Percentiles rank a stretch among this genome's conserved stretches.
These are phyloP conservation scores for Aspergillus thermomutatus DNA, from an alignment of 2,329 filamentous ascomycete genomes.

Conservation along the genomic window DNA sequence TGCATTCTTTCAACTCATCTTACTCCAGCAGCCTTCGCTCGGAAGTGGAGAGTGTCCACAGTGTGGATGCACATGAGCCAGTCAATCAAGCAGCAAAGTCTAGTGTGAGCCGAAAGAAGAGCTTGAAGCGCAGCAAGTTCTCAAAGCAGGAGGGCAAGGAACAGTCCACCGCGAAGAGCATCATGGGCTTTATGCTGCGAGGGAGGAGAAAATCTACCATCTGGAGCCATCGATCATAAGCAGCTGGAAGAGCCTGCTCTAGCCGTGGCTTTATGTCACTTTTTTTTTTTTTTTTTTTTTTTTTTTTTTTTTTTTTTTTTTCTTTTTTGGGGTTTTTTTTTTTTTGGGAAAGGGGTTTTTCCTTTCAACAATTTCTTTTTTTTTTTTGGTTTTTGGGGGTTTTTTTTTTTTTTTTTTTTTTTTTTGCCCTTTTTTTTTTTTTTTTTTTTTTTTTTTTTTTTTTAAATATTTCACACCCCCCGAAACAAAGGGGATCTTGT, in stretches of 20 bases:
- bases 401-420: no score
- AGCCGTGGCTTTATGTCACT: no score
- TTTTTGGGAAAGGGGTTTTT: no score
- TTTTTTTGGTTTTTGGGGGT: no score
- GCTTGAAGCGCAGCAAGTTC: slow-evolving; percentile 13
- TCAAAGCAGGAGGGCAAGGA: slow-evolving; percentile 8
- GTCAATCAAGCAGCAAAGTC: slow-evolving; percentile 9
- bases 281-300: not conserved
- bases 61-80: slow-evolving; percentile 7
- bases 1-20: slow-evolving; percentile 23
- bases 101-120: slow-evolving; percentile 15
- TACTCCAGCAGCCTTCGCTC: slow-evolving; percentile 30
- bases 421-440: no score
- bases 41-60: slow-evolving; percentile 19
- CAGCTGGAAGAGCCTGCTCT: no score
- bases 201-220: slow-evolving; percentile 18
- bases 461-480: no score
- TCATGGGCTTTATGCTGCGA: slow-evolving; percentile 21
- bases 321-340: no score
- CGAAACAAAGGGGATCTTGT: no score
- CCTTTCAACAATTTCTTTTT: no score
- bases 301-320: no score
- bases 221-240: not conserved
- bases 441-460: no score
- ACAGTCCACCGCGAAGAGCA: slow-evolving; percentile 15